Evolutionary conservation across 2,329 filamentous ascomycete genomes (phyloP).

Genomic region (Trichoderma gracile): DNA sequence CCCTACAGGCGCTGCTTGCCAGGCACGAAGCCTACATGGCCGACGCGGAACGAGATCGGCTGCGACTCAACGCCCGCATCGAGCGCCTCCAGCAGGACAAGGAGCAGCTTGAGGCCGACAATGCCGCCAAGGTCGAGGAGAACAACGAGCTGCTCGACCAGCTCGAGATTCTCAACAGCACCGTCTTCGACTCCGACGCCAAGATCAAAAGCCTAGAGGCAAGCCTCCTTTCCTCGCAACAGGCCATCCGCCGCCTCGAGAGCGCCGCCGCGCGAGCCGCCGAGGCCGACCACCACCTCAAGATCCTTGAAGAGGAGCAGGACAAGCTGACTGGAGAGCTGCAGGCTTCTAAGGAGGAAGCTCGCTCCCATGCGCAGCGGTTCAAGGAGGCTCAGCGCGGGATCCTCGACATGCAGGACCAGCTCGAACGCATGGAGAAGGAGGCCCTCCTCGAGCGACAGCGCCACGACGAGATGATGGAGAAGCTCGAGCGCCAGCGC

Average conservation of each 20-base stretch:
- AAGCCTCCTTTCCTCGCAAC: constrained; percentile 74
- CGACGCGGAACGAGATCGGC: constrained; percentile 83
- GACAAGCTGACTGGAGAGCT: constrained; percentile 68
- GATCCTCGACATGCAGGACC: constrained; percentile 76
- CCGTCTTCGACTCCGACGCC: constrained; percentile 76
- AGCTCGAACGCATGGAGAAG: constrained; percentile 83
- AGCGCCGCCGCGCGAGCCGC: constrained; percentile 72
- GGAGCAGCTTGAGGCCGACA: constrained; percentile 70
- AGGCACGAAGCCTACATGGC: constrained; percentile 94
- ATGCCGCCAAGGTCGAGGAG: constrained; percentile 76
- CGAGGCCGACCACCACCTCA: constrained; percentile 77
- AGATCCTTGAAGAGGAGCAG: constrained; percentile 79
- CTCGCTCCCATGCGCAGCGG: constrained; percentile 73
- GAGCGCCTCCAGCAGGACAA: constrained; percentile 75
- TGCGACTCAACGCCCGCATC: constrained; percentile 70
- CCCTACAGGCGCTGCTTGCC: constrained; percentile 80
- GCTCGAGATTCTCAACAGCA: constrained; percentile 78
- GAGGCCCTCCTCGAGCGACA: constrained; percentile 80
- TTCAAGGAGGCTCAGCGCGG: constrained; percentile 85
- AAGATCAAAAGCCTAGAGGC: constrained; percentile 76
- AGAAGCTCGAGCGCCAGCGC: constrained; percentile 80
- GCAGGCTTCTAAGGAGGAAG: constrained; percentile 68
- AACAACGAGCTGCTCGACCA: constrained; percentile 80
- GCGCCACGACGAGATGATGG: constrained; percentile 76
- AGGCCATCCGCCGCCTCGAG: constrained; percentile 73